Percentiles rank a stretch among this genome's conserved stretches.
Evolutionary conservation across 805 yeast species (phyloP).

Genomic region (Schizosaccharomyces lindneri): DNA sequence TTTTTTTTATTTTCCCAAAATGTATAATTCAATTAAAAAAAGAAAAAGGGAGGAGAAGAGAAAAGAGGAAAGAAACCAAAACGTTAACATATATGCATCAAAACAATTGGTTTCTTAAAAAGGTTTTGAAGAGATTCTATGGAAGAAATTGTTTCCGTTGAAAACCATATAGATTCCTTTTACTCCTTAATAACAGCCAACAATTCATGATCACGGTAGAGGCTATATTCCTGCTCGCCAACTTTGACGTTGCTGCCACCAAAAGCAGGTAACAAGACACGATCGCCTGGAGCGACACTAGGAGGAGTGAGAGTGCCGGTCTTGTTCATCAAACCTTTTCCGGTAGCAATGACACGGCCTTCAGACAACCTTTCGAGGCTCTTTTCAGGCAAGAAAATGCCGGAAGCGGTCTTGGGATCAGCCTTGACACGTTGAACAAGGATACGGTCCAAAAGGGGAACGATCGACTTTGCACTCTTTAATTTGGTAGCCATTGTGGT

Average conservation of each 20-base stretch:
- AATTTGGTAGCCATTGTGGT: conserved; percentile 16
- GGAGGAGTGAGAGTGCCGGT: conserved; percentile 52
- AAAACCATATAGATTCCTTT: conserved; percentile 9
- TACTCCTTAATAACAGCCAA: conserved; percentile 65
- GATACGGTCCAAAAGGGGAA: conserved; percentile 87
- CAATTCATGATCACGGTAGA: conserved; percentile 84
- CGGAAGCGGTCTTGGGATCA: conserved; percentile 72
- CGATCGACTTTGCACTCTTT: conserved; percentile 67
- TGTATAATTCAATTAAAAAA: too few species aligned
- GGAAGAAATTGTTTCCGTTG: too few species aligned
- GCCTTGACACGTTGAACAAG: conserved; percentile 87
- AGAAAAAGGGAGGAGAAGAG: too few species aligned
- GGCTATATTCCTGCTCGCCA: conserved; percentile 35
- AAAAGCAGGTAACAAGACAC: conserved; percentile 76
- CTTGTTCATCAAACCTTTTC: conserved; percentile 67
- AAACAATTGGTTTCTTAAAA: too few species aligned
- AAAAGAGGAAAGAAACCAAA: too few species aligned
- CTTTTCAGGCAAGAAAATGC: conserved; percentile 84
- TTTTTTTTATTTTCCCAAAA: too few species aligned
- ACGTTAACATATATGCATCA: too few species aligned
- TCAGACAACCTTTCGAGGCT: conserved; percentile 83
- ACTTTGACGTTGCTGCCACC: conserved; percentile 82
- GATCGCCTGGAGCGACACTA: conserved; percentile 70
- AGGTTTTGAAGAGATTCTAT: too few species aligned
- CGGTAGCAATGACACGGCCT: conserved; percentile 80